Conservation (phyloP, 1,139 yeast genomes). For the Candida smagusa region DNA sequence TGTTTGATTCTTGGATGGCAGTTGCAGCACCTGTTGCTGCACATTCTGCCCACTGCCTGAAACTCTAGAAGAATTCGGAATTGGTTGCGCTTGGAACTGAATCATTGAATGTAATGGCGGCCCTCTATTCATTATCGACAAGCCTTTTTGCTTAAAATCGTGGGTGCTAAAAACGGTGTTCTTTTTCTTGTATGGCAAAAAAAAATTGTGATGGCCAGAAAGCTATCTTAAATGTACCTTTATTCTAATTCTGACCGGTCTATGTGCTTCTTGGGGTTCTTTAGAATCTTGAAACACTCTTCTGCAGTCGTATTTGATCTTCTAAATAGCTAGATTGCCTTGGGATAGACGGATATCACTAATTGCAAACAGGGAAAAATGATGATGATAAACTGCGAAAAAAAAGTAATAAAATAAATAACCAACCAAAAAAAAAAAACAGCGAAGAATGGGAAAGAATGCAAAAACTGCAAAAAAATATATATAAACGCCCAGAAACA, state of each 20-base stretch:
- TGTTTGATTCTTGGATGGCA: too few species aligned
- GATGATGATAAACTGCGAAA: neutral
- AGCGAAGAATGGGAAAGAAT: neutral
- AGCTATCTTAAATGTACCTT: too few species aligned
- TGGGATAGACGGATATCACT: neutral
- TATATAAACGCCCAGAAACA: neutral
- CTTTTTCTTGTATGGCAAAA: constrained; percentile 1
- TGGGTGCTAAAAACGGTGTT: constrained; percentile 7
- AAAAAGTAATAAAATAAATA: neutral
- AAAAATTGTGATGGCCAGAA: neutral
- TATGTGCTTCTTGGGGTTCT: too few species aligned
- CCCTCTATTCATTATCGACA: constrained; percentile 11
- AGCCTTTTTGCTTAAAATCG: constrained; percentile 1
- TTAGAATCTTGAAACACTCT: too few species aligned
- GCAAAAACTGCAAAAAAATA: neutral
- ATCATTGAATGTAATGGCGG: constrained; percentile 14
- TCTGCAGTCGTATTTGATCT: too few species aligned
- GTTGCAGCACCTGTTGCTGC: too few species aligned
- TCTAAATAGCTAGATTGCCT: too few species aligned
- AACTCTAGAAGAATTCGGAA: too few species aligned
- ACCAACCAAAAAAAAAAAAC: neutral
- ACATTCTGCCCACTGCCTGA: too few species aligned
- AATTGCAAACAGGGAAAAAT: neutral
- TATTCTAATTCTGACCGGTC: too few species aligned
- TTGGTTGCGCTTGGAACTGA: constrained; percentile 4